Conservation (phyloP, 75 land plant genomes). For the Adiantum capillusveneris region DNA sequence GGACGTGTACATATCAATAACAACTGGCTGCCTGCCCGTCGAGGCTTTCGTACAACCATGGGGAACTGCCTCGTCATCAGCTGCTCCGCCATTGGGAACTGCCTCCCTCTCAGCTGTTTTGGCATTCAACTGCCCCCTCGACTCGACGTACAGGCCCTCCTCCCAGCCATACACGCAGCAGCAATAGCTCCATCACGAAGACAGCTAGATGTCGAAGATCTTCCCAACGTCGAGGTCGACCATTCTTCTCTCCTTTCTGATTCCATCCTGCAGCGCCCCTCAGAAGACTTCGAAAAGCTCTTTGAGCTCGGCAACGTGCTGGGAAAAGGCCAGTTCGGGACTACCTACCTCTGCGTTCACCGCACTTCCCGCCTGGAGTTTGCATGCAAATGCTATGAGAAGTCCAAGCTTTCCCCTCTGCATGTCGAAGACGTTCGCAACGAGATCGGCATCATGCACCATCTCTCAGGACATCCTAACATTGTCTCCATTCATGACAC, state of each 20-base stretch:
- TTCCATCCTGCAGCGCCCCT: conserved; percentile 51
- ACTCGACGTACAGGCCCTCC: no score
- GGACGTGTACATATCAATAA: no score
- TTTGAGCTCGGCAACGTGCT: conserved; percentile 64
- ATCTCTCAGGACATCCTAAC: conserved; percentile 74
- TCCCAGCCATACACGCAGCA: no score
- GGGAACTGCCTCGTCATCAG: no score
- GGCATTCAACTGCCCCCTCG: neutral
- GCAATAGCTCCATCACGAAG: no score
- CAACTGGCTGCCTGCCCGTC: no score
- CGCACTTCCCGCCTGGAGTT: conserved; percentile 41
- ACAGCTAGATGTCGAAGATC: no score
- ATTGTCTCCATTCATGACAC: conserved; percentile 75
- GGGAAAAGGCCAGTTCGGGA: conserved; percentile 86
- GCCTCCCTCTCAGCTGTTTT: no score
- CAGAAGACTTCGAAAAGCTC: conserved; percentile 52
- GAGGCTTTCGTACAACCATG: no score
- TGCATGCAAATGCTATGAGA: conserved; percentile 88
- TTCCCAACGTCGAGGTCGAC: no score
- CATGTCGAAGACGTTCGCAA: conserved; percentile 91
- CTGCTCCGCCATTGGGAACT: no score
- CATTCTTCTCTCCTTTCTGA: conserved; percentile 18
- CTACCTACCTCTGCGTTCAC: conserved; percentile 60
- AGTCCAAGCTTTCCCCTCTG: conserved; percentile 75
- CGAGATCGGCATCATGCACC: conserved; percentile 96